These are phyloP conservation scores for Neurospora terricola DNA, from an alignment of 495 filamentous ascomycete genomes.

Conservation along the genomic window DNA sequence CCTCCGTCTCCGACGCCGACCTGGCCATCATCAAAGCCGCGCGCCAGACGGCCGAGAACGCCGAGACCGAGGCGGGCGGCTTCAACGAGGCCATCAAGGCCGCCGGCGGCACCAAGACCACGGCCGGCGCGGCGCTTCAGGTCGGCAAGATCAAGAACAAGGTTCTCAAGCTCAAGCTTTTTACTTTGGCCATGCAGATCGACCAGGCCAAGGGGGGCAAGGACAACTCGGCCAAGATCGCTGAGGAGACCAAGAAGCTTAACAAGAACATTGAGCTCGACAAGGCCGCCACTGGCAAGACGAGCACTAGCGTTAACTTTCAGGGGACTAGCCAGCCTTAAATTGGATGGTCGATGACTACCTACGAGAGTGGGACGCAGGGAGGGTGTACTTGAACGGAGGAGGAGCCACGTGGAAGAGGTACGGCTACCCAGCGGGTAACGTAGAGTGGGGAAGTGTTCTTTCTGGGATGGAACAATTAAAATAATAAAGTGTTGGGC, in stretches of 20 bases:
- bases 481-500: not conserved
- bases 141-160: conserved; percentile 48
- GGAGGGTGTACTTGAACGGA: not conserved
- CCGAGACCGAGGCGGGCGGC: conserved; percentile 28
- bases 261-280: conserved; percentile 34
- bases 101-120: conserved; percentile 21
- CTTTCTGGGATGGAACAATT: not conserved
- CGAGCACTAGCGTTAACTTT: conserved; percentile 23
- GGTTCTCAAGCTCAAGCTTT: conserved; percentile 40
- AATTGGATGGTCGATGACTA: not conserved
- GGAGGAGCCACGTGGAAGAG: not conserved
- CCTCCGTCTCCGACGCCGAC: conserved; percentile 24
- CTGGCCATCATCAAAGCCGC: conserved; percentile 31
- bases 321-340: not conserved
- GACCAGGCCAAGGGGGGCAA: conserved; percentile 25
- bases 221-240: conserved; percentile 24
- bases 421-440: not conserved
- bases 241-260: conserved; percentile 32
- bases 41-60: conserved; percentile 27
- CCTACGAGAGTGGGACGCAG: not conserved
- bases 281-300: conserved; percentile 25
- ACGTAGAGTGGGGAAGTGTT: not conserved
- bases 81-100: conserved; percentile 35
- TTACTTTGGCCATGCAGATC: conserved; percentile 24
- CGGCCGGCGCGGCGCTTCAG: conserved; percentile 28